phyloP scores from a whole-genome alignment of 2,329 filamentous ascomycete genomes.

The Ophiostoma montium region DNA sequence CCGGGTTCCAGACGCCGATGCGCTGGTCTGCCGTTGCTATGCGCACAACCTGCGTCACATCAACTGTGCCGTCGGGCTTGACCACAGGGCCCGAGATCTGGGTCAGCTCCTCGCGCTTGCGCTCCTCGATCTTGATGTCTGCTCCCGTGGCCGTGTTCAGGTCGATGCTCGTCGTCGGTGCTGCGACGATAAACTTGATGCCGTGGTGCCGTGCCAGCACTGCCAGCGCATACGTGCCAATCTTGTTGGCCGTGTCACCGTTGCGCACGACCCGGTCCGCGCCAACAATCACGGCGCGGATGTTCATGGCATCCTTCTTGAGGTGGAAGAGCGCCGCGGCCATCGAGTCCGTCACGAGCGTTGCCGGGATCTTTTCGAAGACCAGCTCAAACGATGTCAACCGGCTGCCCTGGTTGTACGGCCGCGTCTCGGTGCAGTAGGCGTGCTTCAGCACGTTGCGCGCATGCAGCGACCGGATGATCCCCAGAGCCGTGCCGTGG shows the following conservation, averaged over 20 bases:
- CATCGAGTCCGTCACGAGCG: constrained; percentile 93
- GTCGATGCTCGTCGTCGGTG: constrained; percentile 89
- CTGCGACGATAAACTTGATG: constrained; percentile 88
- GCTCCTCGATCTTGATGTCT: constrained; percentile 83
- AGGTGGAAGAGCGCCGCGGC: constrained; percentile 67
- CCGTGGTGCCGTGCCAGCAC: constrained; percentile 82
- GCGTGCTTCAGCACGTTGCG: constrained; percentile 58
- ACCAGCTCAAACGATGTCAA: constrained; percentile 95
- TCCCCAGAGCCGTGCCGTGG: constrained; percentile 91
- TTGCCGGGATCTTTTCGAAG: constrained; percentile 81
- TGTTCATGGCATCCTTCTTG: constrained; percentile 47
- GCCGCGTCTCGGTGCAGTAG: constrained; percentile 92
- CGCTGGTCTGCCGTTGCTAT: constrained; percentile 67
- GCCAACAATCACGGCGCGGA: constrained; percentile 82
- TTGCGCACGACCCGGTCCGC: constrained; percentile 93
- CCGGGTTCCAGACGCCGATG: constrained; percentile 89
- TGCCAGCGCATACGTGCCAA: constrained; percentile 85
- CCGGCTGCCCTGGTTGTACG: constrained; percentile 94
- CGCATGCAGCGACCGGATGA: constrained; percentile 69
- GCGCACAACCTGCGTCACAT: constrained; percentile 48
- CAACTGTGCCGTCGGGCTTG: constrained; percentile 45
- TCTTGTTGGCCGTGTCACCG: constrained; percentile 97
- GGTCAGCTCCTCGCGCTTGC: constrained; percentile 68
- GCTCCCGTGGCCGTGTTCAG: constrained; percentile 61
- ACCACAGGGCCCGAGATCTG: constrained; percentile 67